These are phyloP conservation scores for Kondoa subrosea DNA, from an alignment of 768 basidiomycete genomes.

Conservation along the genomic window DNA sequence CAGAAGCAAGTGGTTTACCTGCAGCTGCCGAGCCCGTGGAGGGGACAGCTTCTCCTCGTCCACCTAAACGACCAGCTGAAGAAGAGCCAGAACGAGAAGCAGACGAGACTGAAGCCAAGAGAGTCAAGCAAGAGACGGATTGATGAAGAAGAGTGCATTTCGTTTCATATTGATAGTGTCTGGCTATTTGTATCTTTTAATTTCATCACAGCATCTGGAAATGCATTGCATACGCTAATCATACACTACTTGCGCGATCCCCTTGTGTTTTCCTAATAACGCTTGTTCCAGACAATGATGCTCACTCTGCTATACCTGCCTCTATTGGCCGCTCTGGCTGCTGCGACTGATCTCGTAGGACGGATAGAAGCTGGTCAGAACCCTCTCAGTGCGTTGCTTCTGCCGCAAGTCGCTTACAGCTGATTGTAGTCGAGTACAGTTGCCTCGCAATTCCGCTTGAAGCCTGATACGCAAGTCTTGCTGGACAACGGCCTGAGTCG, in stretches of 20 bases:
- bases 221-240: no score
- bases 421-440: not conserved
- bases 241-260: no score
- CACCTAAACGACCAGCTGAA: not conserved
- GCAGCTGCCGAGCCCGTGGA: not conserved
- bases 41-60: not conserved
- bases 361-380: not conserved
- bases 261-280: no score
- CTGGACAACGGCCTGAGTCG: not conserved
- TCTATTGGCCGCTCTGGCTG: not conserved
- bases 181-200: no score
- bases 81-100: not conserved
- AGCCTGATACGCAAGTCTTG: not conserved
- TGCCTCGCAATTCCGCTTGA: not conserved
- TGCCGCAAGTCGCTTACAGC: not conserved
- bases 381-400: not conserved
- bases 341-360: not conserved
- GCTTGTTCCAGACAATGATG: no score
- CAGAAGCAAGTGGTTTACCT: not conserved
- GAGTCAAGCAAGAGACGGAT: constrained; percentile 7
- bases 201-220: no score
- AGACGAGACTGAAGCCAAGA: not conserved
- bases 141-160: constrained; percentile 2
- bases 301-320: not conserved
- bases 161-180: no score